Conservation (phyloP, 352 stramenopile species). For the Phytopythium vexans region DNA sequence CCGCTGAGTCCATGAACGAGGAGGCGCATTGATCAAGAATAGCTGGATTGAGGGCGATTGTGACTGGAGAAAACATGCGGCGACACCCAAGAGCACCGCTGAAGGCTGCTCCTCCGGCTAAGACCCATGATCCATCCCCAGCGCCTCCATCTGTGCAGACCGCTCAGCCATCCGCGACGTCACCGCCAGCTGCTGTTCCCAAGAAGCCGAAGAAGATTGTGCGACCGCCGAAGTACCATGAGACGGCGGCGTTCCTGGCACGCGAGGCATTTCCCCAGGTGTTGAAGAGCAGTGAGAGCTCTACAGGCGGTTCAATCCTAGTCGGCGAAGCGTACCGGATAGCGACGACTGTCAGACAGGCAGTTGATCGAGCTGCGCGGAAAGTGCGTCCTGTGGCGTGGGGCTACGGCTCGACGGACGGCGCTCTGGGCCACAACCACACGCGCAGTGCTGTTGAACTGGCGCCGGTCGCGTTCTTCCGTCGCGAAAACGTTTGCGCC, state of each 20-base stretch:
- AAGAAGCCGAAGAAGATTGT: conserved; percentile 25
- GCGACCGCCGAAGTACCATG: conserved; percentile 40
- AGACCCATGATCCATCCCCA: too few relatives aligned
- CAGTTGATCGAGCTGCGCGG: conserved; percentile 18
- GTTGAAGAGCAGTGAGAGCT: neutral
- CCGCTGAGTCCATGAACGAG: too few relatives aligned
- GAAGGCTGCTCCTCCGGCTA: too few relatives aligned
- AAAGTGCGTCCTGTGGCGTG: conserved; percentile 38
- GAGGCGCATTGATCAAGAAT: too few relatives aligned
- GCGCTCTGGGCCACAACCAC: conserved; percentile 35
- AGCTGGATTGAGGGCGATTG: too few relatives aligned
- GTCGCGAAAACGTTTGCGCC: conserved; percentile 25
- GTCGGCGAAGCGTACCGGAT: conserved; percentile 38
- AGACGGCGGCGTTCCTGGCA: conserved; percentile 34
- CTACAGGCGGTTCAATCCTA: neutral
- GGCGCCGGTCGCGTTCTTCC: conserved; percentile 36
- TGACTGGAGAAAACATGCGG: too few relatives aligned
- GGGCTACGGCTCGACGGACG: conserved; percentile 53
- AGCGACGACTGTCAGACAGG: conserved; percentile 34
- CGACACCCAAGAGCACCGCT: too few relatives aligned
- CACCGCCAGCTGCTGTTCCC: neutral
- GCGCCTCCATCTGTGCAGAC: too few relatives aligned
- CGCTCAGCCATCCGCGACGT: too few relatives aligned
- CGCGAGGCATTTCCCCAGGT: conserved; percentile 23
- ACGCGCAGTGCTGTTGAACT: conserved; percentile 18